Conservation (phyloP, 768 basidiomycete genomes). For the Arthromyces matolae region DNA sequence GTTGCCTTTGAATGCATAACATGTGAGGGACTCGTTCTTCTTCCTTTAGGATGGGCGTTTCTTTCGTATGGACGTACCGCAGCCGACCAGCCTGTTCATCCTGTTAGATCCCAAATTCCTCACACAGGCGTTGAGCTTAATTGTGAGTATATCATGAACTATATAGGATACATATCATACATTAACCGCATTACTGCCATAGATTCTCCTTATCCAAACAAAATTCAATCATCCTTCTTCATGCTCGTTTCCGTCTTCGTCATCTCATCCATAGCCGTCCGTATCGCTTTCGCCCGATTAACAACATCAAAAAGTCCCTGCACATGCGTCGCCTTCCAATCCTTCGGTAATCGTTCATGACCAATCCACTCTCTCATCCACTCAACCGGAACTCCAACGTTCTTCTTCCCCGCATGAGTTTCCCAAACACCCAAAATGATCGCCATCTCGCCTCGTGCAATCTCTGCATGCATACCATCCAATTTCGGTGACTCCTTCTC, state of each 20-base stretch:
- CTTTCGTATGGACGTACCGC: too few relatives aligned
- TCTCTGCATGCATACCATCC: slow-evolving; percentile 45
- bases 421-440: slow-evolving; percentile 56
- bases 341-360: slow-evolving; percentile 47
- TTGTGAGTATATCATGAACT: too few relatives aligned
- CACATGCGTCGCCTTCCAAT: slow-evolving; percentile 34
- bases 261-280: not conserved
- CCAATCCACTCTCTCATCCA: slow-evolving; percentile 47
- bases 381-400: slow-evolving; percentile 38
- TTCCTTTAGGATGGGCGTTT: too few relatives aligned
- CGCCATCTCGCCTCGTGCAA: slow-evolving; percentile 67
- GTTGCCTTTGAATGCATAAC: too few relatives aligned
- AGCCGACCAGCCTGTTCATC: too few relatives aligned
- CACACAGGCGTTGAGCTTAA: too few relatives aligned
- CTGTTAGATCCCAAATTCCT: too few relatives aligned
- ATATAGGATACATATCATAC: too few relatives aligned
- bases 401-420: slow-evolving; percentile 25
- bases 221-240: too few relatives aligned
- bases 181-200: too few relatives aligned
- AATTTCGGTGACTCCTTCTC: slow-evolving; percentile 41
- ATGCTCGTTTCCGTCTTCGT: slow-evolving; percentile 1
- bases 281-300: slow-evolving; percentile 19
- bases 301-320: slow-evolving; percentile 33
- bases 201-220: too few relatives aligned
- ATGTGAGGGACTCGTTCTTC: too few relatives aligned